Evolutionary conservation across 2,329 filamentous ascomycete genomes (phyloP).

Genomic region (Talaromyces sp.): DNA sequence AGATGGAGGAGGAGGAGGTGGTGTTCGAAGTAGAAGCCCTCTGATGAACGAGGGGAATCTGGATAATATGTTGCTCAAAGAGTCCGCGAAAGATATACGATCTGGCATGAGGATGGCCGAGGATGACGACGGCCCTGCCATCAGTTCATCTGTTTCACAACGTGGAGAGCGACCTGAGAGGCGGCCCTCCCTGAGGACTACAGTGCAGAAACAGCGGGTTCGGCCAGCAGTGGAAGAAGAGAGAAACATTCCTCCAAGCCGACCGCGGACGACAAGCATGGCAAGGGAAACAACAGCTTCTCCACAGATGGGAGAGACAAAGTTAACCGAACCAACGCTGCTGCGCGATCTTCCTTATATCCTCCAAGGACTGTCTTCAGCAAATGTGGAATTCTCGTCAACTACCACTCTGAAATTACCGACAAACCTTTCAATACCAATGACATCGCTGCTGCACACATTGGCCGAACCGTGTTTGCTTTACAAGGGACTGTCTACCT

Average conservation of each 20-base stretch:
- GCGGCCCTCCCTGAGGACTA: slow-evolving; percentile 21
- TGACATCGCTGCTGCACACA: slow-evolving; percentile 82
- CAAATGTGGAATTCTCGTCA: slow-evolving; percentile 71
- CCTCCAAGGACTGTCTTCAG: slow-evolving; percentile 84
- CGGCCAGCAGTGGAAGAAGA: slow-evolving; percentile 17
- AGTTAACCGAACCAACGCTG: slow-evolving; percentile 62
- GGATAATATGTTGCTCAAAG: slow-evolving; percentile 32
- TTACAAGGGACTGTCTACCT: slow-evolving; percentile 74
- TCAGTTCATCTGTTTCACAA: slow-evolving; percentile 39
- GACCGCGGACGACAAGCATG: slow-evolving; percentile 15
- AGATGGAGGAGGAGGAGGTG: slow-evolving; percentile 18
- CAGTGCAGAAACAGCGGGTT: slow-evolving; percentile 18
- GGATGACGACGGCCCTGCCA: slow-evolving; percentile 32
- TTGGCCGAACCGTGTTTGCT: slow-evolving; percentile 91
- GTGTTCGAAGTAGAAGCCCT: slow-evolving; percentile 32
- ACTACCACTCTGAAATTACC: slow-evolving; percentile 71
- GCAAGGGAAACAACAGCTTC: slow-evolving; percentile 17
- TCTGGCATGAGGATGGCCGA: slow-evolving; percentile 20
- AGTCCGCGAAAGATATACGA: slow-evolving; percentile 16
- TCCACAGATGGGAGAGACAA: slow-evolving; percentile 39
- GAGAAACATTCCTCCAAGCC: slow-evolving; percentile 13
- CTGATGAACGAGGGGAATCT: slow-evolving; percentile 34
- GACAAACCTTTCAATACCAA: slow-evolving; percentile 70
- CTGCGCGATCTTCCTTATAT: slow-evolving; percentile 85
- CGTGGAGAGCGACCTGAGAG: slow-evolving; percentile 24